Evolutionary conservation across 2,329 filamentous ascomycete genomes (phyloP).

Genomic region (Arthroderma uncinatum): DNA sequence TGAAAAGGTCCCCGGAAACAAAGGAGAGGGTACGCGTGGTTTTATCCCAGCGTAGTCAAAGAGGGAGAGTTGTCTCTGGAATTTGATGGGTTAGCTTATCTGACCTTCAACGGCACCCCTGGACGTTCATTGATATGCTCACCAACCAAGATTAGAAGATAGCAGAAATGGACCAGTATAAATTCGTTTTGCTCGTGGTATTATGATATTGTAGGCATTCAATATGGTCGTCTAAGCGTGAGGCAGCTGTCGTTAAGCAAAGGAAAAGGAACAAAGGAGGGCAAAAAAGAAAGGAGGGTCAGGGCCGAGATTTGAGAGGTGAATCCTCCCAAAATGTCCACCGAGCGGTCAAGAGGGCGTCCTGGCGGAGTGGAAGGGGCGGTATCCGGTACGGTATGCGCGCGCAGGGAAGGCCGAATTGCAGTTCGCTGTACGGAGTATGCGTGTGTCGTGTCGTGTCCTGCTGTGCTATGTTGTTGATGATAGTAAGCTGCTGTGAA

Average conservation of each 20-base stretch:
- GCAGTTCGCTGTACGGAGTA: background rate
- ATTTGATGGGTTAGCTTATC: background rate
- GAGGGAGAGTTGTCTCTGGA: background rate
- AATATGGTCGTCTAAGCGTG: background rate
- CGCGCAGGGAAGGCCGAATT: conserved; percentile 1
- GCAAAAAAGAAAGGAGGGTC: background rate
- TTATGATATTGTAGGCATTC: background rate
- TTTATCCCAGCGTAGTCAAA: background rate
- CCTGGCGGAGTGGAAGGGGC: background rate
- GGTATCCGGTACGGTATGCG: background rate
- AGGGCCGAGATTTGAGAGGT: background rate
- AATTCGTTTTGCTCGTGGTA: background rate
- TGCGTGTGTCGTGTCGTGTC: background rate
- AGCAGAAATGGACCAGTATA: background rate
- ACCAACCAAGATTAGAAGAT: background rate
- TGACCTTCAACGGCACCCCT: too few species aligned
- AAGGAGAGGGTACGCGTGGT: background rate
- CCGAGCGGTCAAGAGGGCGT: background rate
- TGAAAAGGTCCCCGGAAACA: background rate
- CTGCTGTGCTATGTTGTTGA: background rate
- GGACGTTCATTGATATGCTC: background rate
- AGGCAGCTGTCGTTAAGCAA: background rate
- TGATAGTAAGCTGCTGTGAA: background rate
- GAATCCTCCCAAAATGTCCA: background rate
- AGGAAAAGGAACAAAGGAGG: background rate